Evolutionary conservation across 257 asterid species (phyloP), one percentile per base, ranked within the genome.

Genomic region (Fraxinus quadrangulata): DNA sequence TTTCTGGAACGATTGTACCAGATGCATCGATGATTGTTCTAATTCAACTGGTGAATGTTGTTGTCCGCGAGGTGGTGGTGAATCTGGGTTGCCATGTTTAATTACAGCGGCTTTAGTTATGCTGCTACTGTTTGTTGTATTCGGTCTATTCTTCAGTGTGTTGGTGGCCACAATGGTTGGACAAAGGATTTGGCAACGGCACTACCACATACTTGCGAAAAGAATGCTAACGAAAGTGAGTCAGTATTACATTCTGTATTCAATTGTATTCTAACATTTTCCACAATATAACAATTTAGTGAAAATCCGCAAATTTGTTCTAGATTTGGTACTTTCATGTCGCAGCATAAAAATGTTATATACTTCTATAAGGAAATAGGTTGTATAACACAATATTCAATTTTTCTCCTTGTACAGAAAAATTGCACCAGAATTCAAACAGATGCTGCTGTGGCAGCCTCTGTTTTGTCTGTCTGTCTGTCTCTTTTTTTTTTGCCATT

Each of bases 151-250:
- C 85, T 94, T 92, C 70, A 91, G 97, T 13, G 92, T 94, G 6
- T 85, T 94, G 81, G 98, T 92, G 40, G 96, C 97, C 77, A 94
- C 98, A 10, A 89, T 94, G 97, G 97, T 92, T 34, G 97, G 96
- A 39, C 98, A 90, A 81, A 89, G 98, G 88, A 92, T 94, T 78
- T 94, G 98, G 98, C 98, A 94, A 85, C 88, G 98, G 61, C 98
- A 94, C 80, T 91, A 94, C 82, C 98, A 94, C 88, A 94, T 94
- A 68, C 94, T 92, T 56, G 97, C 98, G 6, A 94, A 94, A 88
- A 84, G 97, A 87, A 91, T 90, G 97, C 87, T 94, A 72, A 92
- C 97, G 26, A 94, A 94, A 87, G 98, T 93, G 81, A 89, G 92
- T 80, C 40, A 37, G 40, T 37, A 1, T 37, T 37, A 7, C 40